Evolutionary conservation across 768 basidiomycete species (phyloP).

Genomic region (Termitomyces sp.): DNA sequence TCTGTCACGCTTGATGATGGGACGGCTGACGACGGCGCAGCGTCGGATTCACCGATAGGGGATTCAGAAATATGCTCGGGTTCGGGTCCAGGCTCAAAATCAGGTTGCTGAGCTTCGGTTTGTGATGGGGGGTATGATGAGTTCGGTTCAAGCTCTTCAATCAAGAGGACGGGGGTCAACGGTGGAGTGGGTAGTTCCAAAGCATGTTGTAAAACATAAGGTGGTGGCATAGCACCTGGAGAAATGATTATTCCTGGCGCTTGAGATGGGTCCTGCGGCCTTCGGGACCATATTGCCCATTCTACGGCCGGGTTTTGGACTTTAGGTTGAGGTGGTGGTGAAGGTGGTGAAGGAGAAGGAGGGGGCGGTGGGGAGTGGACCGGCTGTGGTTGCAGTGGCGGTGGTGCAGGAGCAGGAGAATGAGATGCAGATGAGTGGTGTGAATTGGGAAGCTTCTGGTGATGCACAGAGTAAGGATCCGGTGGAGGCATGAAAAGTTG

Average conservation of each 20-base stretch:
- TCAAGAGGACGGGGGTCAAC: slow-evolving; percentile 30
- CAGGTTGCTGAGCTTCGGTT: neutral
- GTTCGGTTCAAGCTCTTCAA: slow-evolving; percentile 15
- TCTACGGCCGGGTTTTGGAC: slow-evolving; percentile 20
- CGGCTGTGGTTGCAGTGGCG: neutral
- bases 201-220: slow-evolving; percentile 55
- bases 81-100: neutral
- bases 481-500: slow-evolving; percentile 54
- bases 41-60: neutral
- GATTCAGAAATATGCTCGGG: neutral
- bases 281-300: slow-evolving; percentile 74
- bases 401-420: slow-evolving; percentile 2
- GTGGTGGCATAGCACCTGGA: slow-evolving; percentile 59
- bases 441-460: slow-evolving; percentile 4
- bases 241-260: slow-evolving; percentile 78
- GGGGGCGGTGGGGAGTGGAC: neutral
- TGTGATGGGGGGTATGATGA: slow-evolving; percentile 1
- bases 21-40: slow-evolving; percentile 30
- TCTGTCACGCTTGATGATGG: slow-evolving; percentile 52
- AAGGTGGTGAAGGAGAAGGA: neutral
- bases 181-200: slow-evolving; percentile 53
- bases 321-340: slow-evolving; percentile 7
- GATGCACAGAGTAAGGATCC: slow-evolving; percentile 13
- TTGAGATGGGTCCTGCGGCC: slow-evolving; percentile 58
- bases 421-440: slow-evolving; percentile 7